phyloP scores from a whole-genome alignment of 2,329 filamentous ascomycete genomes.

The Balansia obtecta region DNA sequence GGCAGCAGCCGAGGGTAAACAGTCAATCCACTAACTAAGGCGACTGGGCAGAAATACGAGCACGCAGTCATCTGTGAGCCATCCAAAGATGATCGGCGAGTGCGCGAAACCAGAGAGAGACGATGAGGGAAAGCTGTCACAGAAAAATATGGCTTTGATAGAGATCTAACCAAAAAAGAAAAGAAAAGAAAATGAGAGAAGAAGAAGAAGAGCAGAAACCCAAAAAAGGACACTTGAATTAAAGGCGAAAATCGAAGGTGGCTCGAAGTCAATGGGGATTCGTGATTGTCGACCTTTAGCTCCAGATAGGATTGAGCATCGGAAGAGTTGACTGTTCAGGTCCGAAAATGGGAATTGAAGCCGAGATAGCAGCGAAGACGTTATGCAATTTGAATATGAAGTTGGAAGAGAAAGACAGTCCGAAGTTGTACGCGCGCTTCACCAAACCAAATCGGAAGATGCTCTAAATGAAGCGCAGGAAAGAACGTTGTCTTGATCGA shows the following conservation, averaged over 20 bases:
- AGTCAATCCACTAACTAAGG: neutral
- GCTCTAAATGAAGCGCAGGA: neutral
- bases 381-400: neutral
- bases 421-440: neutral
- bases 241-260: neutral
- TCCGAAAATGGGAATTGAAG: neutral
- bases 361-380: neutral
- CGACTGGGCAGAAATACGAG: neutral
- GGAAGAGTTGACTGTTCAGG: neutral
- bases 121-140: constrained; percentile 9
- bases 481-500: constrained; percentile 4
- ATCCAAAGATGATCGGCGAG: constrained; percentile 2
- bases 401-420: neutral
- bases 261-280: neutral
- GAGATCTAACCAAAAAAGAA: constrained; percentile 20
- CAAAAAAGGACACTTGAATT: constrained; percentile 6
- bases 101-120: neutral
- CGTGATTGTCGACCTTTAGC: neutral
- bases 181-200: constrained; percentile 11
- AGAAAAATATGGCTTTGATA: constrained; percentile 16
- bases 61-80: neutral
- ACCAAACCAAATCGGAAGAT: neutral
- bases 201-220: constrained; percentile 14
- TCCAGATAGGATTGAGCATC: neutral
- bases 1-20: neutral